Conservation (phyloP, 1,284 basidiomycete genomes). For the Leucoagaricus sp. region DNA sequence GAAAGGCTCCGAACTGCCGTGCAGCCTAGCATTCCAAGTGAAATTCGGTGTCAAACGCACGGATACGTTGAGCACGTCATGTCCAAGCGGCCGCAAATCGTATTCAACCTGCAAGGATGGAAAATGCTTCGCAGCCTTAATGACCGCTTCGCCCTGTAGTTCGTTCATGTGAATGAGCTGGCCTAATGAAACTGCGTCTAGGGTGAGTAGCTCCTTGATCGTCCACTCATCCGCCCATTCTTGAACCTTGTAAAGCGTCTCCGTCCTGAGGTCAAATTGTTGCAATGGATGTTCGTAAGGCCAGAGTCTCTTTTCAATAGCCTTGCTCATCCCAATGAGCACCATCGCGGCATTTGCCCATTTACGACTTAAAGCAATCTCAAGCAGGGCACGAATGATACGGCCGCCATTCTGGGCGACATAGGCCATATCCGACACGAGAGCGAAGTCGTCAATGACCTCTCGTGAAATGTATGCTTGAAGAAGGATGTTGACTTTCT, state of each 20-base stretch:
- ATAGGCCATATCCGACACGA: conserved; percentile 95
- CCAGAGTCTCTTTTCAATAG: conserved; percentile 92
- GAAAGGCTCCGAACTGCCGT: conserved; percentile 85
- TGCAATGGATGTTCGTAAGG: conserved; percentile 92
- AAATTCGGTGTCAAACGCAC: conserved; percentile 73
- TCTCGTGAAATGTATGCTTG: conserved; percentile 89
- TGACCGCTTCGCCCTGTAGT: conserved; percentile 78
- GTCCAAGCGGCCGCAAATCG: conserved; percentile 78
- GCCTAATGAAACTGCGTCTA: conserved; percentile 79
- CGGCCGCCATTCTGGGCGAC: conserved; percentile 93
- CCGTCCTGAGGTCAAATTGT: conserved; percentile 79
- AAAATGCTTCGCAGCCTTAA: conserved; percentile 84
- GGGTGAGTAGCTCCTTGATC: conserved; percentile 75
- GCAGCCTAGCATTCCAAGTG: conserved; percentile 82
- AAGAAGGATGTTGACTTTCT: conserved; percentile 95
- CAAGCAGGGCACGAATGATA: conserved; percentile 91
- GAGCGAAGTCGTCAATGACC: conserved; percentile 90
- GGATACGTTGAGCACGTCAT: conserved; percentile 82
- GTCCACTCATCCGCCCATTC: conserved; percentile 86
- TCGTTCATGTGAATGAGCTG: conserved; percentile 88
- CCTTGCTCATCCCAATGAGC: conserved; percentile 92
- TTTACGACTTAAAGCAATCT: conserved; percentile 91
- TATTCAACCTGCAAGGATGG: conserved; percentile 75
- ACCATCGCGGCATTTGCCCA: conserved; percentile 85
- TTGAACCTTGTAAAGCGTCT: conserved; percentile 80